A percentile compares a stretch with the other conserved stretches of the same genome.
Conservation (phyloP, 1,139 yeast species). For the Pichia sp. region DNA sequence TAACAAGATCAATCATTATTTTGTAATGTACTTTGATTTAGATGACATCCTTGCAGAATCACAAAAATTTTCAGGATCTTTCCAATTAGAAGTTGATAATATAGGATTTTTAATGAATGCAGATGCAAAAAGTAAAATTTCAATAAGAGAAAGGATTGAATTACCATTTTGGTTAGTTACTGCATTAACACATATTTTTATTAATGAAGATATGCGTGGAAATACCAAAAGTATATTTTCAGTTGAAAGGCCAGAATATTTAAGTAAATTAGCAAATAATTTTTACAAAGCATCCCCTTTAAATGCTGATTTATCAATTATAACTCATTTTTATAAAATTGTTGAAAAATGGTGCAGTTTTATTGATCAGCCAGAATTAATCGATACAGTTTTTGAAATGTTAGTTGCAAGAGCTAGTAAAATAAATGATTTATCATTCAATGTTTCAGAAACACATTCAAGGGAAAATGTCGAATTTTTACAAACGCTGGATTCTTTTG, state of each 20-base stretch:
- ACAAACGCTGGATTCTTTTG: slow-evolving; percentile 14
- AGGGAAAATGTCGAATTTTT: slow-evolving; percentile 16
- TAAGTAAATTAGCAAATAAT: slow-evolving; percentile 15
- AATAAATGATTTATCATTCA: slow-evolving; percentile 17
- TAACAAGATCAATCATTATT: not conserved
- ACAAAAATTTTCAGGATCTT: slow-evolving; percentile 18
- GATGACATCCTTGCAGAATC: slow-evolving; percentile 83
- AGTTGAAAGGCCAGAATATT: slow-evolving; percentile 16
- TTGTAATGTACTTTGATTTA: slow-evolving; percentile 39
- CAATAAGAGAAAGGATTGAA: slow-evolving; percentile 62
- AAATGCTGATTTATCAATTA: slow-evolving; percentile 13
- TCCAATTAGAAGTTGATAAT: slow-evolving; percentile 58
- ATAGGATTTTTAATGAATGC: slow-evolving; percentile 83
- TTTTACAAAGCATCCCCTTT: slow-evolving; percentile 17
- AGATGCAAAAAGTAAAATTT: slow-evolving; percentile 53
- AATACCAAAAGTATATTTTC: slow-evolving; percentile 9
- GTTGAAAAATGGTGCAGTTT: slow-evolving; percentile 16
- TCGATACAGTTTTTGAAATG: slow-evolving; percentile 15
- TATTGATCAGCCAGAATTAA: slow-evolving; percentile 15
- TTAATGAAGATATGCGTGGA: slow-evolving; percentile 20
- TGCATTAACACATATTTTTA: slow-evolving; percentile 53
- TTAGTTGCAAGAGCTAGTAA: slow-evolving; percentile 10
- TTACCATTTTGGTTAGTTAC: slow-evolving; percentile 89
- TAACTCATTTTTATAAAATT: slow-evolving; percentile 14
- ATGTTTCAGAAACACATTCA: slow-evolving; percentile 9